Conservation (phyloP, 2,329 filamentous ascomycete species). For the Trichophyton schoenleinii region DNA sequence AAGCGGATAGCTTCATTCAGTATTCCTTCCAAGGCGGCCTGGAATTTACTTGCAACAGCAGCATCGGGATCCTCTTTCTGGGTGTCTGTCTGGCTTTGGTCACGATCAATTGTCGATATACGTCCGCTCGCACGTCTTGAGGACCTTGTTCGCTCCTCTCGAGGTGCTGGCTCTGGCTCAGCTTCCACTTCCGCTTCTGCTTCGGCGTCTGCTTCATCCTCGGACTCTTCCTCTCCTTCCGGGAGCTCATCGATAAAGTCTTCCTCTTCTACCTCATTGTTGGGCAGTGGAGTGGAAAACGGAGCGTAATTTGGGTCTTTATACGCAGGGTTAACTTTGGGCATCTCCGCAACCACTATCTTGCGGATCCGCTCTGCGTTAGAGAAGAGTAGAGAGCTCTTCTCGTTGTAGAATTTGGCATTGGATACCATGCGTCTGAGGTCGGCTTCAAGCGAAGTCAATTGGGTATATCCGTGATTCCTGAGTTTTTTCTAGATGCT, state of each 20-base stretch:
- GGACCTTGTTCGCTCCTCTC: slow-evolving; percentile 2
- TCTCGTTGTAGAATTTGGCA: slow-evolving; percentile 71
- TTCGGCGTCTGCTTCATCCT: slow-evolving; percentile 19
- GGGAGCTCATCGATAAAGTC: too few relatives aligned
- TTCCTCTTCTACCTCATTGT: slow-evolving; percentile 20
- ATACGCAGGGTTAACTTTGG: slow-evolving; percentile 74
- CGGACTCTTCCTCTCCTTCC: slow-evolving; percentile 11
- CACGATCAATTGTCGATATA: slow-evolving; percentile 15
- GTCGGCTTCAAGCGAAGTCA: slow-evolving; percentile 69
- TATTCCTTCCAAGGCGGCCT: slow-evolving; percentile 77
- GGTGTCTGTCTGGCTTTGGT: not conserved
- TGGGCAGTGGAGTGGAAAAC: slow-evolving; percentile 59
- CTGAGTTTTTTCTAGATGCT: slow-evolving; percentile 48
- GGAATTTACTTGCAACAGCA: slow-evolving; percentile 40
- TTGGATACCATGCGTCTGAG: slow-evolving; percentile 81
- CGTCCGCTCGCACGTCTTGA: slow-evolving; percentile 5
- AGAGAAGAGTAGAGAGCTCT: slow-evolving; percentile 58
- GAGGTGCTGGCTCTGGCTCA: not conserved
- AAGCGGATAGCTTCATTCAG: slow-evolving; percentile 58
- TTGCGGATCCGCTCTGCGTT: slow-evolving; percentile 82
- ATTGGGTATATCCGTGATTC: slow-evolving; percentile 52
- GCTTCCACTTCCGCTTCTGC: not conserved
- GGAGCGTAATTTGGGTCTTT: slow-evolving; percentile 55
- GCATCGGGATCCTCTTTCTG: slow-evolving; percentile 45
- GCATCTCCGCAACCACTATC: slow-evolving; percentile 77